Evolutionary conservation across 139 green algal species (phyloP).

Genomic region (Bryopsis sp.): DNA sequence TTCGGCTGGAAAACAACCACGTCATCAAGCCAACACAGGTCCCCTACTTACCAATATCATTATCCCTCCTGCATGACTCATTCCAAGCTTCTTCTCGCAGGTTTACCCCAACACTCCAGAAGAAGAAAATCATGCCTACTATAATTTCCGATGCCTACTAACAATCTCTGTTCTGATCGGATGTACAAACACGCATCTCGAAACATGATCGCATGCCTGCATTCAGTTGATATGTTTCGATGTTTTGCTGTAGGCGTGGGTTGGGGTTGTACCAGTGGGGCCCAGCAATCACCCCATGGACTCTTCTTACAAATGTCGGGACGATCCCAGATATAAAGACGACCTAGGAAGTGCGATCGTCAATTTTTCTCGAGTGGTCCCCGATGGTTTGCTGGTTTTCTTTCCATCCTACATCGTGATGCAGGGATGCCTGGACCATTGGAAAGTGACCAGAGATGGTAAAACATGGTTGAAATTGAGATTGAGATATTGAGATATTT

Average conservation of each 20-base stretch:
- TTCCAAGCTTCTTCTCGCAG: too few species aligned
- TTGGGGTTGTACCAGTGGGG: conserved; percentile 69
- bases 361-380: conserved; percentile 73
- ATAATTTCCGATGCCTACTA: too few species aligned
- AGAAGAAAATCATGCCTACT: too few species aligned
- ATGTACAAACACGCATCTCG: too few species aligned
- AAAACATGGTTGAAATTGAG: background rate
- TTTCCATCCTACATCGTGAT: conserved; percentile 85
- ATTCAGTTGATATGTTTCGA: too few species aligned
- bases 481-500: background rate
- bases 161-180: too few species aligned
- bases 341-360: conserved; percentile 72
- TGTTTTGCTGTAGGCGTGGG: too few species aligned
- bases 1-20: conserved; percentile 93
- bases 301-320: conserved; percentile 66
- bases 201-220: too few species aligned
- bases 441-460: conserved; percentile 39
- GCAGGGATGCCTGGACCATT: conserved; percentile 60
- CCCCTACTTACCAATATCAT: background rate
- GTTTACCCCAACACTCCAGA: too few species aligned
- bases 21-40: conserved; percentile 71
- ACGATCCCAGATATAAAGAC: conserved; percentile 48
- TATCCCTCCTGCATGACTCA: too few species aligned
- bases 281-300: conserved; percentile 71
- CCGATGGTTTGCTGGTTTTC: conserved; percentile 93